These are phyloP conservation scores for Zangia roseola DNA, from an alignment of 768 basidiomycete species.

Conservation along the genomic window DNA sequence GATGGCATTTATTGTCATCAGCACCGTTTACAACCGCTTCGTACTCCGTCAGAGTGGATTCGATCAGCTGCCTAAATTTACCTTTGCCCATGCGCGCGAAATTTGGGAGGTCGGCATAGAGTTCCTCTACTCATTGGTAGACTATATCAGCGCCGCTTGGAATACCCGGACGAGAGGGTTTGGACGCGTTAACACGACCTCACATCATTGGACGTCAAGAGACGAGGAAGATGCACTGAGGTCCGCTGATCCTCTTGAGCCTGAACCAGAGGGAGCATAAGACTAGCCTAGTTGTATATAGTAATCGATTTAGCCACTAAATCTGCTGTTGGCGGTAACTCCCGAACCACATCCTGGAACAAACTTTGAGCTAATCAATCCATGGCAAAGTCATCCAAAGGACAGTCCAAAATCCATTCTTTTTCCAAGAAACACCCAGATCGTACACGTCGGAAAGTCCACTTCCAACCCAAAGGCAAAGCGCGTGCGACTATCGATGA, in stretches of 20 bases:
- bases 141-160: conserved; percentile 10
- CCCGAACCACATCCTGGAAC: conserved; percentile 3
- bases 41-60: conserved; percentile 69
- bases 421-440: conserved; percentile 42
- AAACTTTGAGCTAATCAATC: conserved; percentile 1
- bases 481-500: conserved; percentile 39
- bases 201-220: conserved; percentile 33
- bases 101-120: conserved; percentile 22
- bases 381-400: conserved; percentile 16
- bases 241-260: conserved; percentile 24
- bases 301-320: conserved; percentile 21
- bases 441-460: conserved; percentile 45
- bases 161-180: conserved; percentile 17
- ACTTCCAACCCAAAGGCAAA: conserved; percentile 16
- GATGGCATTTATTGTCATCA: conserved; percentile 63
- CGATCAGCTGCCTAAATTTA: conserved; percentile 71
- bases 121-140: conserved; percentile 13
- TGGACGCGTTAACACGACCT: conserved; percentile 19
- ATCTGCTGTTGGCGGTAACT: conserved; percentile 12
- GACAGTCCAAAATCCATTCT: neutral
- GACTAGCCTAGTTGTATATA: neutral
- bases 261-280: neutral
- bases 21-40: conserved; percentile 76
- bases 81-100: conserved; percentile 26
- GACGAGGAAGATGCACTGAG: conserved; percentile 31